A percentile compares a stretch with the other conserved stretches of the same genome.
Evolutionary conservation across 192 early-diverging fungal genomes (phyloP).

Genomic region (Backusella circina): DNA sequence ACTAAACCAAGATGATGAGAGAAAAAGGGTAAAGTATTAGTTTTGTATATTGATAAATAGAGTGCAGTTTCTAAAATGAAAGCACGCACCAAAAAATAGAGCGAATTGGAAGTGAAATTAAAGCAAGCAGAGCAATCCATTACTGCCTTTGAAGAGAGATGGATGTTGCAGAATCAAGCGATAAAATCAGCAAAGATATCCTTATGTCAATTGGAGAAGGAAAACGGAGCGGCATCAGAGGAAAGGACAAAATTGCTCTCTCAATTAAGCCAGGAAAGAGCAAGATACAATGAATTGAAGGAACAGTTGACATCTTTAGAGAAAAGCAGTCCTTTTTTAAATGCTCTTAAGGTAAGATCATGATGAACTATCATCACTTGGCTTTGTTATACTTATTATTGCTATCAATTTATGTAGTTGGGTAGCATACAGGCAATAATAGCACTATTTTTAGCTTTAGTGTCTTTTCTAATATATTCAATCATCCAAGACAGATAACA

Average conservation of each 20-base stretch:
- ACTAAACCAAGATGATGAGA: constrained; percentile 5
- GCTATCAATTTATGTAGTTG: constrained; percentile 49
- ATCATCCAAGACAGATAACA: not conserved
- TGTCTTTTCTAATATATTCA: not conserved
- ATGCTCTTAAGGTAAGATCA: not conserved
- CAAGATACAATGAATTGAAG: not conserved
- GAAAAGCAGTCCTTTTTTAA: not conserved
- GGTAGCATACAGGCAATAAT: constrained; percentile 41
- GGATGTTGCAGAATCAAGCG: constrained; percentile 17
- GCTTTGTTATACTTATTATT: too few species aligned
- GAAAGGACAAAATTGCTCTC: not conserved
- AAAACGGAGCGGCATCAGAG: not conserved
- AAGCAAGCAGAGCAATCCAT: constrained; percentile 1
- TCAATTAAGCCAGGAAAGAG: not conserved
- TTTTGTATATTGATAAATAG: not conserved
- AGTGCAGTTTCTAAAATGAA: not conserved
- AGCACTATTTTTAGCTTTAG: constrained; percentile 31
- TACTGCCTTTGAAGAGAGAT: constrained; percentile 14
- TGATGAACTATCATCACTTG: constrained; percentile 47
- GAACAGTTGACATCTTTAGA: not conserved
- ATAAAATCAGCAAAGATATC: constrained; percentile 14
- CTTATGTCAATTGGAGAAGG: not conserved
- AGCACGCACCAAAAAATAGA: too few species aligned
- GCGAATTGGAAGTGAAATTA: not conserved
- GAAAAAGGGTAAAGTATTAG: too few species aligned